Percentiles rank a stretch among this genome's conserved stretches.
Conservation (phyloP, 2,329 filamentous ascomycete genomes). For the Alternaria panax region DNA sequence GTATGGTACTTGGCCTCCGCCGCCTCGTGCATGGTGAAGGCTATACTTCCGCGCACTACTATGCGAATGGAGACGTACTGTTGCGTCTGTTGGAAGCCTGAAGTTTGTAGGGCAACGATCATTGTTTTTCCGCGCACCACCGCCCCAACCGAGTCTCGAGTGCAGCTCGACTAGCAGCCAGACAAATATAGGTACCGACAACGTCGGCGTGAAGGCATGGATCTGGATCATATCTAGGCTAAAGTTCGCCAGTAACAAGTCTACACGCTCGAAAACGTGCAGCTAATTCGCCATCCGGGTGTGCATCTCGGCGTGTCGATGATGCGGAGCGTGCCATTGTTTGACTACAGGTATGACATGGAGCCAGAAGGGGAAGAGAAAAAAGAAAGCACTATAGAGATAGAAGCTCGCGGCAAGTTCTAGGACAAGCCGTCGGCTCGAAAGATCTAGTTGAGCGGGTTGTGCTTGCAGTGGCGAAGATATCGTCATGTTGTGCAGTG, state of each 20-base stretch:
- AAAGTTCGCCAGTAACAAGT: not conserved
- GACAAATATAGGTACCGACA: not conserved
- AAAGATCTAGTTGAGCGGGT: not conserved
- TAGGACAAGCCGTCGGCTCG: not conserved
- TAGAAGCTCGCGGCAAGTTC: conserved; percentile 1
- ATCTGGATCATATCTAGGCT: not conserved
- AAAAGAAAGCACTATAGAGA: not conserved
- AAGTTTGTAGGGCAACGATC: too few relatives aligned
- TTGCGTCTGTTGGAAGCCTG: too few relatives aligned
- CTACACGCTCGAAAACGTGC: not conserved
- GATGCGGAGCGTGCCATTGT: not conserved
- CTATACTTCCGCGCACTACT: not conserved
- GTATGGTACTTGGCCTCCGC: not conserved
- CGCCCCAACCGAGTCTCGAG: not conserved
- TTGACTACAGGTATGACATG: not conserved
- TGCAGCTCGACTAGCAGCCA: conserved; percentile 1
- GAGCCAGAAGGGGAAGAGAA: not conserved
- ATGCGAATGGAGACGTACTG: too few relatives aligned
- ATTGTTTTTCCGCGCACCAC: not conserved
- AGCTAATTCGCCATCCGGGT: not conserved
- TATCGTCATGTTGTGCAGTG: conserved; percentile 1
- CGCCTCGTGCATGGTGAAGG: conserved; percentile 2
- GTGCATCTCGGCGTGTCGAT: conserved; percentile 6
- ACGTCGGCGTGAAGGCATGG: not conserved
- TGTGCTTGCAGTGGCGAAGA: conserved; percentile 1